Evolutionary conservation across 2,329 filamentous ascomycete genomes (phyloP).

Genomic region (Exserohilum turcica): DNA sequence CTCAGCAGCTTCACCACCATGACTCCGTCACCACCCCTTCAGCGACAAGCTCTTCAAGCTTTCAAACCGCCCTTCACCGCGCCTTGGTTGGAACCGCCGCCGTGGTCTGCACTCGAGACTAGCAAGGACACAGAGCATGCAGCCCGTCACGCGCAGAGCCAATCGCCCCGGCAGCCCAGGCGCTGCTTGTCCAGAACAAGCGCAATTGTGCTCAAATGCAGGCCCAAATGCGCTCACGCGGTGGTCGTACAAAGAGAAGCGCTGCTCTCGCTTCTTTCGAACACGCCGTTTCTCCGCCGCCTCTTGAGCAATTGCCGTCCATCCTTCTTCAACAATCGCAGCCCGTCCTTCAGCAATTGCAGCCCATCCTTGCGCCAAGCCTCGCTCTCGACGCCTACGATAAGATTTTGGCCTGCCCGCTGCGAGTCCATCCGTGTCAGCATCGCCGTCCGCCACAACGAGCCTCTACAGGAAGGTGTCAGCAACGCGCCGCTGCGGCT

Average conservation of each 20-base stretch:
- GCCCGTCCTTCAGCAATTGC: background rate
- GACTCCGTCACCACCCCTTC: background rate
- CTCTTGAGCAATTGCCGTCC: background rate
- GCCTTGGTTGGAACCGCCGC: background rate
- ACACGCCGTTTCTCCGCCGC: no score
- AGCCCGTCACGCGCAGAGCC: conserved; percentile 3
- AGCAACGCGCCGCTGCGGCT: background rate
- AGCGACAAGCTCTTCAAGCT: background rate
- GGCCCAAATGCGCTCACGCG: background rate
- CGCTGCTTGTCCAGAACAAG: conserved; percentile 8
- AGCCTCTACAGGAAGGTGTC: conserved; percentile 3
- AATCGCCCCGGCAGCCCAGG: conserved; percentile 1
- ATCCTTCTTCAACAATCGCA: background rate
- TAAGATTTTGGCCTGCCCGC: conserved; percentile 3
- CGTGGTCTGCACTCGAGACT: conserved; percentile 2
- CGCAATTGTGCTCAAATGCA: conserved; percentile 14
- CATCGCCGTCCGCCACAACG: background rate
- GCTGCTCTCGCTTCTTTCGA: background rate
- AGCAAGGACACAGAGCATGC: conserved; percentile 6
- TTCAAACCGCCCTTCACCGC: background rate
- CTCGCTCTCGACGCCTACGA: background rate
- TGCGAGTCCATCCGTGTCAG: background rate
- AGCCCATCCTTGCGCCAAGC: conserved; percentile 12
- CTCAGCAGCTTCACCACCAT: background rate
- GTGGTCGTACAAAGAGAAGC: conserved; percentile 4